Percentiles rank a stretch among this genome's conserved stretches.
Conservation (phyloP, 805 yeast genomes). For the Ogataea thermomethanolica region DNA sequence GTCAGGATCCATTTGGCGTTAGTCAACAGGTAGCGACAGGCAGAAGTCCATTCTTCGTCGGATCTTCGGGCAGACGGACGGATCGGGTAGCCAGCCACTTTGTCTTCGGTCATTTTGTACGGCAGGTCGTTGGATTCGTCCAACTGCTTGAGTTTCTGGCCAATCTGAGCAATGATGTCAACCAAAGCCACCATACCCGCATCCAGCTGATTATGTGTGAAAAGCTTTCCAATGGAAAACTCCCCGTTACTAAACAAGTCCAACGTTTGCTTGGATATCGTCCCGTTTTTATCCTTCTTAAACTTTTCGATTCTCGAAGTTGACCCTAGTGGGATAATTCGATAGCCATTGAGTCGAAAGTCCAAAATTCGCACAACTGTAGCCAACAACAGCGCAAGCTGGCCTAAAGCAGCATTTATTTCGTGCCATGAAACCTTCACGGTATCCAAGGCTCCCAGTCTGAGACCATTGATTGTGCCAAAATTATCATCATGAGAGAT, state of each 20-base stretch:
- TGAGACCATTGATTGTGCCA: constrained; percentile 81
- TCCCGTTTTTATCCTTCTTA: constrained; percentile 35
- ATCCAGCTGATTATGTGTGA: constrained; percentile 75
- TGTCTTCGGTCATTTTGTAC: constrained; percentile 64
- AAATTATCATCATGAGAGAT: constrained; percentile 82
- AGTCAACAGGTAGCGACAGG: constrained; percentile 77
- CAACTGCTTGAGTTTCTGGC: constrained; percentile 37
- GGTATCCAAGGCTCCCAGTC: constrained; percentile 68
- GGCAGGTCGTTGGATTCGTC: constrained; percentile 67
- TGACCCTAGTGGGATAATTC: constrained; percentile 79
- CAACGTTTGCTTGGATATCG: constrained; percentile 34
- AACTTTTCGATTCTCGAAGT: constrained; percentile 68
- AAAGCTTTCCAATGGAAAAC: constrained; percentile 63
- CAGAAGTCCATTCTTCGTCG: constrained; percentile 83
- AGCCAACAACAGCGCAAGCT: constrained; percentile 63
- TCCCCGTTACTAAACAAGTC: constrained; percentile 69
- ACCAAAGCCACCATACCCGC: constrained; percentile 76
- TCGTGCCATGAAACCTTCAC: constrained; percentile 82
- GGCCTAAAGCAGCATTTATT: constrained; percentile 89
- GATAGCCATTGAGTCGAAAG: constrained; percentile 55
- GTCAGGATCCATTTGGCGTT: constrained; percentile 83
- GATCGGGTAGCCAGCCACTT: constrained; percentile 76
- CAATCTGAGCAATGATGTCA: constrained; percentile 55
- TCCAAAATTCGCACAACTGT: constrained; percentile 59
- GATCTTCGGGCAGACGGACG: constrained; percentile 58